These are phyloP conservation scores for Alternaria triticina DNA, from an alignment of 2,329 filamentous ascomycete genomes.

Conservation along the genomic window DNA sequence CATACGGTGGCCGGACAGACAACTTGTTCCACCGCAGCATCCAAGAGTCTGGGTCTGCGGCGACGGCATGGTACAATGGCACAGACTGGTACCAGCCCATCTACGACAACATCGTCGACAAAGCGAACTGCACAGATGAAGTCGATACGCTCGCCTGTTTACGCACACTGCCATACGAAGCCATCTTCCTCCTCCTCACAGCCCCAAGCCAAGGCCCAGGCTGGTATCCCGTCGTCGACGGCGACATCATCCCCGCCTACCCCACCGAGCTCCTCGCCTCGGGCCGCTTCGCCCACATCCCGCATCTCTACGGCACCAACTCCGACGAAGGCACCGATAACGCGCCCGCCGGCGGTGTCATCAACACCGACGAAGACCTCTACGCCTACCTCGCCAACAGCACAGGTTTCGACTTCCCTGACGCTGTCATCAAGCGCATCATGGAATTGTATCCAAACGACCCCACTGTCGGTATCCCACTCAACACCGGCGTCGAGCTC, in stretches of 20 bases:
- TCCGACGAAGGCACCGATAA: constrained; percentile 70
- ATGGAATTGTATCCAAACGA: constrained; percentile 46
- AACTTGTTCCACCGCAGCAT: constrained; percentile 47
- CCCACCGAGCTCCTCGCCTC: constrained; percentile 61
- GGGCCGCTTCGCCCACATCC: constrained; percentile 68
- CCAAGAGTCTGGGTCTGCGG: constrained; percentile 46
- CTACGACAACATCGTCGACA: constrained; percentile 44
- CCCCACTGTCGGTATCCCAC: constrained; percentile 39
- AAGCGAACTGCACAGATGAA: constrained; percentile 64
- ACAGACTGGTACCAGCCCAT: constrained; percentile 59
- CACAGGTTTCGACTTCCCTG: constrained; percentile 42
- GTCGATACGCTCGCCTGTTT: constrained; percentile 56
- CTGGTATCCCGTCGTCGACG: constrained; percentile 60
- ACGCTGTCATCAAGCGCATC: constrained; percentile 38
- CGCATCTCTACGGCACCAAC: constrained; percentile 69
- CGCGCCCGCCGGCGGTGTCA: constrained; percentile 56
- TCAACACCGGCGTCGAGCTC: constrained; percentile 39
- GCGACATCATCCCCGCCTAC: constrained; percentile 62
- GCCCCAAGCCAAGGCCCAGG: constrained; percentile 44
- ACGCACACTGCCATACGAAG: constrained; percentile 65
- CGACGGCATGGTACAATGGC: constrained; percentile 50
- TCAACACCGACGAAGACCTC: constrained; percentile 64
- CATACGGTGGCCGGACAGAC: constrained; percentile 44
- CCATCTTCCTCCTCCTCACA: constrained; percentile 63
- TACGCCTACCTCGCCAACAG: constrained; percentile 41